These are phyloP conservation scores for Moelleriella libera DNA, from an alignment of 2,329 filamentous ascomycete species.

Conservation along the genomic window DNA sequence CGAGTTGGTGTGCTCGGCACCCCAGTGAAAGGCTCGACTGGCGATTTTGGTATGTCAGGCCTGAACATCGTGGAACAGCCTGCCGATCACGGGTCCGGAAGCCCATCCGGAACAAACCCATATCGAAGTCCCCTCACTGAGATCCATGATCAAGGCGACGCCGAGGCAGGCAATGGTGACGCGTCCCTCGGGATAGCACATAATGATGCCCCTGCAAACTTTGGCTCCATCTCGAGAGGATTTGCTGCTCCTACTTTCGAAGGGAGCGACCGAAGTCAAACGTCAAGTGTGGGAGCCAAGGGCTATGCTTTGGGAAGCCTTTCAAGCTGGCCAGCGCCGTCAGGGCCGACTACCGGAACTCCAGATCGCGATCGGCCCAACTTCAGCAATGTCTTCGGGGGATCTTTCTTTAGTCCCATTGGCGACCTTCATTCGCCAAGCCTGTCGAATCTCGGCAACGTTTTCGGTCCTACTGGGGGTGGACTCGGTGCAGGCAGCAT, in stretches of 20 bases:
- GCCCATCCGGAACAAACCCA: conserved; percentile 90
- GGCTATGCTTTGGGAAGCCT: conserved; percentile 54
- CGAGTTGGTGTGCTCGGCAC: conserved; percentile 34
- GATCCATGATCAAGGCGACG: conserved; percentile 50
- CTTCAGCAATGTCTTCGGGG: conserved; percentile 54
- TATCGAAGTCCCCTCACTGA: conserved; percentile 83
- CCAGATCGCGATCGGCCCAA: conserved; percentile 50
- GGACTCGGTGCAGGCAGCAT: conserved; percentile 49
- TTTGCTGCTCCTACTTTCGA: conserved; percentile 41
- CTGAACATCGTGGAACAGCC: conserved; percentile 43
- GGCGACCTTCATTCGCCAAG: conserved; percentile 67
- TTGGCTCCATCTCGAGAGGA: conserved; percentile 39
- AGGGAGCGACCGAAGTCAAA: conserved; percentile 82
- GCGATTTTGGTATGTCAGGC: conserved; percentile 50
- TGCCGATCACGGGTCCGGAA: conserved; percentile 56
- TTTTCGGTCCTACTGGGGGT: conserved; percentile 52
- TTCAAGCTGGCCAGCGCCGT: conserved; percentile 45
- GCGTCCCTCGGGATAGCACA: conserved; percentile 26
- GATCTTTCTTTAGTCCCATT: conserved; percentile 64
- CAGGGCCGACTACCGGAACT: conserved; percentile 44
- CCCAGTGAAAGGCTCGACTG: conserved; percentile 36
- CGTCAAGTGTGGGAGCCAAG: conserved; percentile 72
- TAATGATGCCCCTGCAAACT: conserved; percentile 28
- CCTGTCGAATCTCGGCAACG: conserved; percentile 49
- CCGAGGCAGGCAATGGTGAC: conserved; percentile 36